Evolutionary conservation across 225 moss, liverwort and hornwort genomes (phyloP), one percentile per base, ranked within the genome.

Genomic region (Climacium dendroides): DNA sequence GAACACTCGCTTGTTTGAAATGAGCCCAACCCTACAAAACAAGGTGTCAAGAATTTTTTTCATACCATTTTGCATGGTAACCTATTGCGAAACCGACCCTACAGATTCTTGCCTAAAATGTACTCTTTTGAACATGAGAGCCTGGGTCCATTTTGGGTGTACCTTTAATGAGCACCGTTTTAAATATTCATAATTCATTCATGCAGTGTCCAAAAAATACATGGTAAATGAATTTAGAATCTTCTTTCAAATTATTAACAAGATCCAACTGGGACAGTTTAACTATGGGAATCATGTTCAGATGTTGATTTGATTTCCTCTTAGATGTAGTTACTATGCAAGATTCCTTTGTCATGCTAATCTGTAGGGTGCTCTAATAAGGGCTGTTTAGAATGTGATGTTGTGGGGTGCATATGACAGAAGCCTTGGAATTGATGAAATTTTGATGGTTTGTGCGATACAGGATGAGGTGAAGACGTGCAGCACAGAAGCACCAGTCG

Each of bases 391-490:
- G 22, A 86, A 45, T 26, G 64, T 63, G 19, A 34, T 30, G 53
- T 24, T 41, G 6, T 45, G 79, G 61, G 61, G 13, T 79, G 43
- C 43, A 8, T 60, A 45, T 30, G 60, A 45, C 30, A 45, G 80
- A 45, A 58, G 19, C 5, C 35, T 67, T 69, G 32, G 69, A 70
- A 59, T 48, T 79, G n/a, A 29, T 79, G 47, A 70, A 54, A 54
- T 54, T 47, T 80, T 59, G 50, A n/a, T 37, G 39, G 32, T 52
- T 62, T 67, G 67, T 89, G 18, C 5, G 76, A 88, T 89, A 57
- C 37, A 94, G 90, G 95, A 96, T 50, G 88, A 86, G 57, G 88
- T 96, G 35, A 57, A 63, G 52, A 64, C 81, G 47, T 94, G 91
- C 83, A 80, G 90, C 30, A 79, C 88, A 47, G 87, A 78, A 70